A percentile compares a stretch with the other conserved stretches of the same genome.
phyloP scores from a whole-genome alignment of 1,139 yeast genomes.

The Suhomyces bolitotheri region DNA sequence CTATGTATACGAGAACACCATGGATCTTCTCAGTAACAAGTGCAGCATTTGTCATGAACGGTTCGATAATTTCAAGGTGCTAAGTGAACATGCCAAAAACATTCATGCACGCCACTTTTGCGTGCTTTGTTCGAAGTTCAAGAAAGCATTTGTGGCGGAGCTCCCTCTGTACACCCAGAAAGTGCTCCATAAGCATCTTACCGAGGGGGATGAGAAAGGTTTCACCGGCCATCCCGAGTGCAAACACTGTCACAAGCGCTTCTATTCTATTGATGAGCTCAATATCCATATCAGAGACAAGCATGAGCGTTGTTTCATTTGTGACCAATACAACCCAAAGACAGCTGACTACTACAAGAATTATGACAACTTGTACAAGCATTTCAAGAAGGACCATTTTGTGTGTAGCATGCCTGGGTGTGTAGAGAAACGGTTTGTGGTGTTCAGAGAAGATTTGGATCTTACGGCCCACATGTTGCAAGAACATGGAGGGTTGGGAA shows the following conservation, averaged over 20 bases:
- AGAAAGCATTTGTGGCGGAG: conserved; percentile 77
- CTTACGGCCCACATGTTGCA: conserved; percentile 84
- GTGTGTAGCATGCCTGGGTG: conserved; percentile 82
- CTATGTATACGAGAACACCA: conserved; percentile 42
- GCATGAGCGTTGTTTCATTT: conserved; percentile 89
- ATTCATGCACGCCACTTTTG: conserved; percentile 69
- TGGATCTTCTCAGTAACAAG: conserved; percentile 52
- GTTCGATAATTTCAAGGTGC: conserved; percentile 51
- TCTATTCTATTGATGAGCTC: conserved; percentile 88
- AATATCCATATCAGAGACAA: conserved; percentile 76
- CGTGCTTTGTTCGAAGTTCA: conserved; percentile 70
- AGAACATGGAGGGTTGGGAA: conserved; percentile 64
- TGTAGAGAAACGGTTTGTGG: conserved; percentile 86
- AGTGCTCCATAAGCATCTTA: conserved; percentile 69
- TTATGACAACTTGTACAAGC: conserved; percentile 71
- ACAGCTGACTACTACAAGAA: conserved; percentile 77
- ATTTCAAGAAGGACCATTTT: conserved; percentile 72
- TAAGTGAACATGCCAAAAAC: conserved; percentile 63
- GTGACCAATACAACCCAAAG: conserved; percentile 69
- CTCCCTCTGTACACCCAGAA: conserved; percentile 60
- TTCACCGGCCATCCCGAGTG: conserved; percentile 91
- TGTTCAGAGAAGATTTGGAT: conserved; percentile 83
- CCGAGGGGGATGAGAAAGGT: conserved; percentile 63
- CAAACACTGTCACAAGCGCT: conserved; percentile 73
- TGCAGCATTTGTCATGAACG: conserved; percentile 59